Base-by-base conservation (phyloP, 73 alveolate species). In the Paramecium biaurelia region DNA sequence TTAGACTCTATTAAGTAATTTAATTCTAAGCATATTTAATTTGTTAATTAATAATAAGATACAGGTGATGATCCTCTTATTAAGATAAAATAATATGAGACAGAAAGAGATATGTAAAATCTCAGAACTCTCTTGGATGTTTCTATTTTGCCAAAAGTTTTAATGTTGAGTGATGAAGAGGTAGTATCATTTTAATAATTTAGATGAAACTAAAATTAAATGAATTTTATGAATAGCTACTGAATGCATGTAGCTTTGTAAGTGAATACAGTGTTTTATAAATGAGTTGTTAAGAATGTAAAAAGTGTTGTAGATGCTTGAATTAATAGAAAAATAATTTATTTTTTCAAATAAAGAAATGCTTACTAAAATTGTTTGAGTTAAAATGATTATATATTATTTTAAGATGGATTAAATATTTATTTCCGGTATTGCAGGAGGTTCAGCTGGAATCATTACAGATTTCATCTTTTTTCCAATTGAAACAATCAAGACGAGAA, bases 401-500 rank as follows among this genome's bases (percentile, higher is more conserved):
- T 53, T 15, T 53, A 20, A 53, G 18, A 79, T 79, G 90, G 90
- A 79, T 20, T 42, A 79, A 41, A 79, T 79, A 43, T 18, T 79
- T 42, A 79, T 79, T 79, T 79, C 90, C 70, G 93, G 94, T 53
- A 49, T 94, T 6, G 94, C 97, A 26, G 98, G 98, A 28, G 98
- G 98, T 6, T 57, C 87, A 6, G 98, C 98, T 47, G 98, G 98
- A 2, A 93, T 95, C 1, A 85, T 95, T 9, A 89, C 95, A 35
- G 98, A 96, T 85, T 86, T 94, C 20, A 92, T 92, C 9, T 89
- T 96, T 28, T 96, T 93, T 84, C 98, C 98, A 14, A 92, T 96
- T 9, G 98, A 96, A 57, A 93, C 97, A 5, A 94, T 96, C 14
- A 96, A 96, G 59, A 96, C 98, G 6, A 89, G 97, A 74, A 93